A percentile compares a stretch with the other conserved stretches of the same genome.
These are phyloP conservation scores for Nematocida major DNA, from an alignment of 371 early-diverging fungal genomes.

Conservation along the genomic window DNA sequence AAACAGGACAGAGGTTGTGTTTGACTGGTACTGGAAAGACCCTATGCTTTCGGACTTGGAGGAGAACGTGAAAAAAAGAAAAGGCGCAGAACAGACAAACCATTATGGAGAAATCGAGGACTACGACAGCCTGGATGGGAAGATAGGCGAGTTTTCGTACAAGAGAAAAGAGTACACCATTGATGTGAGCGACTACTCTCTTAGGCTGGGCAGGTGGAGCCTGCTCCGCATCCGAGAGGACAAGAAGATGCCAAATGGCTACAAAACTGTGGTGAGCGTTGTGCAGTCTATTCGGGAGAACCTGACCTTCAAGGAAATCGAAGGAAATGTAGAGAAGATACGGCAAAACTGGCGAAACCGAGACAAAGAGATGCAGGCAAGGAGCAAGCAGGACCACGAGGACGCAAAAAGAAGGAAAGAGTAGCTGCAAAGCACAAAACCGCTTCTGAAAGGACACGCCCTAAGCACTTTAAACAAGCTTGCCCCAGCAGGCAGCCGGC, in stretches of 20 bases:
- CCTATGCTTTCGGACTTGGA: background rate
- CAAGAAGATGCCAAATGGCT: conserved; percentile 74
- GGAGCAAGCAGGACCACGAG: background rate
- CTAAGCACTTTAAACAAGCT: too few relatives aligned
- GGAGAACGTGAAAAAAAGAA: background rate
- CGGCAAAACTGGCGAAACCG: conserved; percentile 50
- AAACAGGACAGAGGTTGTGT: background rate
- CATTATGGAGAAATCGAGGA: conserved; percentile 2
- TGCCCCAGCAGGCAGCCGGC: too few relatives aligned
- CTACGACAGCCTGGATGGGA: conserved; percentile 1
- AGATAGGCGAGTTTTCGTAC: conserved; percentile 64
- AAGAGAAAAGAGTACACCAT: conserved; percentile 50
- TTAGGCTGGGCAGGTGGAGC: conserved; percentile 68
- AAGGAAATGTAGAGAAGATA: conserved; percentile 40
- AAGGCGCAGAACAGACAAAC: background rate
- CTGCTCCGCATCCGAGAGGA: conserved; percentile 78
- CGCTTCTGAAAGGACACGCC: too few relatives aligned
- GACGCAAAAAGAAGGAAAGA: background rate
- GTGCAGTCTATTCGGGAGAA: conserved; percentile 72
- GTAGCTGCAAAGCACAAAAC: too few relatives aligned
- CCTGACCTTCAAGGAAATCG: conserved; percentile 67
- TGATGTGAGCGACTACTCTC: conserved; percentile 38
- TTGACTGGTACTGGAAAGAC: conserved; percentile 34
- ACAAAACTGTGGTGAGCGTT: conserved; percentile 69
- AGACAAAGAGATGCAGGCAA: conserved; percentile 4